Evolutionary conservation across 2,329 filamentous ascomycete genomes (phyloP).

Genomic region (Trichoderma polysporum): DNA sequence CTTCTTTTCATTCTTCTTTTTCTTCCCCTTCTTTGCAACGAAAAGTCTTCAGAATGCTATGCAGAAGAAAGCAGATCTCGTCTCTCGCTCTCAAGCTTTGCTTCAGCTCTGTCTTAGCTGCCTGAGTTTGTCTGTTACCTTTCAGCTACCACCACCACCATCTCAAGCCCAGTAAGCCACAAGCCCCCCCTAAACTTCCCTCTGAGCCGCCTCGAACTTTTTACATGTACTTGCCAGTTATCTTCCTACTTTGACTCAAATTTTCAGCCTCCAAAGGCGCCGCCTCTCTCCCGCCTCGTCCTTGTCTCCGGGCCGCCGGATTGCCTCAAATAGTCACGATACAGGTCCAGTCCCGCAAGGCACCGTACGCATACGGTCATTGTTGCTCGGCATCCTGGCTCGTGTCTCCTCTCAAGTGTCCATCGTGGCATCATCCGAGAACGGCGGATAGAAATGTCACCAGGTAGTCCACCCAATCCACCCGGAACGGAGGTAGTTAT

Average conservation of each 20-base stretch:
- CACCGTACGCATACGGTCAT: not conserved
- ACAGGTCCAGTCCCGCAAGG: not conserved
- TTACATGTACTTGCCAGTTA: not conserved
- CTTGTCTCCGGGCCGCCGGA: not conserved
- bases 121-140: not conserved
- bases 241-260: not conserved
- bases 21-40: not conserved
- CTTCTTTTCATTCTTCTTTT: not conserved
- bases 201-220: not conserved
- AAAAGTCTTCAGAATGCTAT: not conserved
- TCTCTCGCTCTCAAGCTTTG: not conserved
- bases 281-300: not conserved
- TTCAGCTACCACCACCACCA: not conserved
- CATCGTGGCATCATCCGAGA: slow-evolving; percentile 1
- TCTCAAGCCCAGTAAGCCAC: not conserved
- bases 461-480: slow-evolving; percentile 1
- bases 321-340: not conserved
- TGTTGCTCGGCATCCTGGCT: not conserved
- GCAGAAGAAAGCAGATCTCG: not conserved
- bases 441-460: not conserved
- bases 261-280: slow-evolving; percentile 6
- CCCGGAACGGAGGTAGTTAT: not conserved
- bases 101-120: not conserved
- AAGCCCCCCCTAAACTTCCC: not conserved
- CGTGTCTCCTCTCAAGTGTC: not conserved